Base-by-base conservation (phyloP, 768 basidiomycete species). In the Xerocomellus amylosporus region DNA sequence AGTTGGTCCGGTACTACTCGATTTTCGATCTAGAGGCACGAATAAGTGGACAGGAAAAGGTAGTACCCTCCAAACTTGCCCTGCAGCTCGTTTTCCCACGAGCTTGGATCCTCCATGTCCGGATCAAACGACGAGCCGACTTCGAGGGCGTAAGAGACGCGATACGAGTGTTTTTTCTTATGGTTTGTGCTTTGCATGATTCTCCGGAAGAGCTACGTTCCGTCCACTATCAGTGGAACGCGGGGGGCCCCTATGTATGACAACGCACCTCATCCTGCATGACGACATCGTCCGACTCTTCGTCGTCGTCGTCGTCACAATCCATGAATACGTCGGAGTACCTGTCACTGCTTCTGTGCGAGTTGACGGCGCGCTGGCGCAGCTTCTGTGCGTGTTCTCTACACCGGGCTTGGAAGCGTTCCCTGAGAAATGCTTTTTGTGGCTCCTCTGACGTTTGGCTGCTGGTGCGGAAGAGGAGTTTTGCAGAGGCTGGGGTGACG, bases 111-210 rank as follows among this genome's bases (percentile, higher is more conserved):
- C 33, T 90, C 86, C 63, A 88, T 70, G 64, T 83, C 82, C 5
- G 88, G 88, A 64, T 90, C 88, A 54, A 88, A 81, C 1, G 88
- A 89, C 15, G 86, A 87, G 6, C 88, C 88, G 4, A 90, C 87
- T 53, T 88, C 86, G 17, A 73, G 65, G 26, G 80, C 77, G 55
- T 86, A 90, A 2, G 86, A 88, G 3, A 87, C 64, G 9, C 80
- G 77, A 59, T 85, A 88, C 2, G 75, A 67, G 62, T 88, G 80
- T 3, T 65, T 72, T 17, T 72, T 66, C 60, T 78, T 83, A 12
- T 77, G 73, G 31, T 75, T 77, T 13, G 80, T 71, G 62, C 79
- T 82, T 8, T 75, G 73, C 68, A 90, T 75, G 28, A 90, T 85
- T 46, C 88, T 78, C 38, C 78, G 74, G 62, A 87, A 88, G 17